Evolutionary conservation across 1,284 basidiomycete species (phyloP).

Genomic region (Volvariella surrecta): DNA sequence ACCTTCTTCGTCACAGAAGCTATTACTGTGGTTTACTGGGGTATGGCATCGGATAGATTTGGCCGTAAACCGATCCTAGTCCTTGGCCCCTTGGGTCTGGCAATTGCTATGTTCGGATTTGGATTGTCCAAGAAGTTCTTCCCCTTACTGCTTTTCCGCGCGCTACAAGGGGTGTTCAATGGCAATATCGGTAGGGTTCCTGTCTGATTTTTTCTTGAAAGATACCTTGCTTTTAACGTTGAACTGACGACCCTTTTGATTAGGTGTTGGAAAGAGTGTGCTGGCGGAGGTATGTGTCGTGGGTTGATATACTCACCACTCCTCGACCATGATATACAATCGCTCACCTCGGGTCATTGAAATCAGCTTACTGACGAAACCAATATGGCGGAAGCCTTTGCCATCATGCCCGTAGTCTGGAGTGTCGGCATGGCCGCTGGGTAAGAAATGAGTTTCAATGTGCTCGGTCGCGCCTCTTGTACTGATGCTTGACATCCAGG

Average conservation of each 20-base stretch:
- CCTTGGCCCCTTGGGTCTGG: conserved; percentile 27
- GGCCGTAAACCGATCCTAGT: conserved; percentile 40
- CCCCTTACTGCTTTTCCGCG: conserved; percentile 27
- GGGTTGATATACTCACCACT: neutral
- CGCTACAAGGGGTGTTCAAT: conserved; percentile 23
- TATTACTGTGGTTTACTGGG: conserved; percentile 43
- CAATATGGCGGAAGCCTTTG: conserved; percentile 37
- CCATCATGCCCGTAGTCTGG: conserved; percentile 40
- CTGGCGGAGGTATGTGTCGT: conserved; percentile 24
- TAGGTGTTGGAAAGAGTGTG: conserved; percentile 29
- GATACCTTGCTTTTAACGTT: too few species aligned
- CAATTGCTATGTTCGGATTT: conserved; percentile 36
- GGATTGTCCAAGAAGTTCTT: conserved; percentile 36
- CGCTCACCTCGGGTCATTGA: neutral
- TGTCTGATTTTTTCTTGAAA: neutral
- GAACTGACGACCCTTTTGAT: neutral
- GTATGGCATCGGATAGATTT: conserved; percentile 37
- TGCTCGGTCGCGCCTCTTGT: neutral
- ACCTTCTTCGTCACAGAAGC: conserved; percentile 43
- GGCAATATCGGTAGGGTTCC: conserved; percentile 27
- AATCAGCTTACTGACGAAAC: conserved; percentile 31
- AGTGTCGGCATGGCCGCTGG: conserved; percentile 33
- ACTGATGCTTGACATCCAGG: conserved; percentile 14
- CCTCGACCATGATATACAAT: too few species aligned
- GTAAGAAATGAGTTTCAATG: conserved; percentile 23